A percentile compares a stretch with the other conserved stretches of the same genome.
These are phyloP conservation scores for Malus hybrid DNA, from an alignment of 331 rosid genomes.

Conservation along the genomic window DNA sequence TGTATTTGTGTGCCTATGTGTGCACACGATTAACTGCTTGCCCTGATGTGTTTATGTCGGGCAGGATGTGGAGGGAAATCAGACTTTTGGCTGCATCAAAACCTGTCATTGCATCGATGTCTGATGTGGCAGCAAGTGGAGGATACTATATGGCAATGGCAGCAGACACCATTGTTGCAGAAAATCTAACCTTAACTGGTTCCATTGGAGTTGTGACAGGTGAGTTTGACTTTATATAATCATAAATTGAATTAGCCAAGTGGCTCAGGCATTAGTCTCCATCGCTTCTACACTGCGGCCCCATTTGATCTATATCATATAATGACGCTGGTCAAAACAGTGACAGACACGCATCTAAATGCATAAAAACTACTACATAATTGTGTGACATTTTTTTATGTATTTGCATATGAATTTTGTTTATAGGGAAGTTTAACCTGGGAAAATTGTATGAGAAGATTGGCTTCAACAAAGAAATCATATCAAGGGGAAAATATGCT, in stretches of 20 bases:
- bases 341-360: neutral
- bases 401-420: constrained; percentile 1
- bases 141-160: constrained; percentile 98
- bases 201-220: constrained; percentile 92
- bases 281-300: too few relatives aligned
- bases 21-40: neutral
- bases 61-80: constrained; percentile 96
- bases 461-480: constrained; percentile 83
- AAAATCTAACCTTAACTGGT: constrained; percentile 78
- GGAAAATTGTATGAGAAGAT: constrained; percentile 88
- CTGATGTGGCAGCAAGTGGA: constrained; percentile 94
- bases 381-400: too few relatives aligned
- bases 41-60: constrained; percentile 17
- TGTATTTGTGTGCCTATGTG: neutral
- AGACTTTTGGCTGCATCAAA: constrained; percentile 76
- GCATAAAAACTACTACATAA: neutral
- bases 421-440: constrained; percentile 74
- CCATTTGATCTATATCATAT: neutral
- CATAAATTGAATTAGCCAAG: neutral
- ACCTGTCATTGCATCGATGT: constrained; percentile 91
- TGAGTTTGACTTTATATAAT: constrained; percentile 20
- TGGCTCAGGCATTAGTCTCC: too few relatives aligned
- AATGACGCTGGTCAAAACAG: neutral
- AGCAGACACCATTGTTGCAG: constrained; percentile 75
- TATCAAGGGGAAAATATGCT: constrained; percentile 90